These are phyloP conservation scores for Sophora flavescens DNA, from an alignment of 306 rosid genomes.

Conservation along the genomic window DNA sequence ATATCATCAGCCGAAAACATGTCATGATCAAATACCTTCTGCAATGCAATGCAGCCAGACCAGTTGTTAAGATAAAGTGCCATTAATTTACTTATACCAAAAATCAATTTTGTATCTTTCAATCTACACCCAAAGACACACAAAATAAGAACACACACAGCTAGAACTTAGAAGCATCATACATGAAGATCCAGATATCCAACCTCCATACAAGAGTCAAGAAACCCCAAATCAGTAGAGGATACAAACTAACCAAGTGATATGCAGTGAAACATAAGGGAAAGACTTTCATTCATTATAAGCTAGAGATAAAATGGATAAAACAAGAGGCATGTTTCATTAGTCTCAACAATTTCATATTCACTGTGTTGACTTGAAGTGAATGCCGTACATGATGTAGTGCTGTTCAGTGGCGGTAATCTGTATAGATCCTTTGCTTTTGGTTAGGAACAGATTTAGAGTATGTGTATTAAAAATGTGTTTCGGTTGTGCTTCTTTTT, in stretches of 20 bases:
- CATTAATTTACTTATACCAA: not conserved
- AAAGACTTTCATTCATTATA: not conserved
- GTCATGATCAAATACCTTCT: conserved; percentile 91
- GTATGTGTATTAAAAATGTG: too few species aligned
- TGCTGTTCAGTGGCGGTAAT: too few species aligned
- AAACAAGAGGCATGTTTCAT: not conserved
- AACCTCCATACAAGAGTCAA: not conserved
- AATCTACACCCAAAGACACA: not conserved
- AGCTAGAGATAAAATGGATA: not conserved
- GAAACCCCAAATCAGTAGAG: not conserved
- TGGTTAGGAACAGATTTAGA: too few species aligned
- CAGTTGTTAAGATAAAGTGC: conserved; percentile 15
- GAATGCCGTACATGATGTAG: too few species aligned
- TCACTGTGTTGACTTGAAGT: too few species aligned
- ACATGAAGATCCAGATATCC: not conserved
- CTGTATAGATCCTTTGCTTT: too few species aligned
- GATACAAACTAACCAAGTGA: not conserved
- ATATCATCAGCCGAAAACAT: conserved; percentile 91
- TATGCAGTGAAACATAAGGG: not conserved
- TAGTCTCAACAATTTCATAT: too few species aligned
- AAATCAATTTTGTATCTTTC: not conserved
- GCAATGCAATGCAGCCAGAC: conserved; percentile 48
- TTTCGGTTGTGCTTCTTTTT: too few species aligned
- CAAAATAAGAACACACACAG: not conserved
- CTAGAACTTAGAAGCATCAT: conserved; percentile 13